Evolutionary conservation across 2,329 filamentous ascomycete genomes (phyloP).

Genomic region (Penicillium sp.): DNA sequence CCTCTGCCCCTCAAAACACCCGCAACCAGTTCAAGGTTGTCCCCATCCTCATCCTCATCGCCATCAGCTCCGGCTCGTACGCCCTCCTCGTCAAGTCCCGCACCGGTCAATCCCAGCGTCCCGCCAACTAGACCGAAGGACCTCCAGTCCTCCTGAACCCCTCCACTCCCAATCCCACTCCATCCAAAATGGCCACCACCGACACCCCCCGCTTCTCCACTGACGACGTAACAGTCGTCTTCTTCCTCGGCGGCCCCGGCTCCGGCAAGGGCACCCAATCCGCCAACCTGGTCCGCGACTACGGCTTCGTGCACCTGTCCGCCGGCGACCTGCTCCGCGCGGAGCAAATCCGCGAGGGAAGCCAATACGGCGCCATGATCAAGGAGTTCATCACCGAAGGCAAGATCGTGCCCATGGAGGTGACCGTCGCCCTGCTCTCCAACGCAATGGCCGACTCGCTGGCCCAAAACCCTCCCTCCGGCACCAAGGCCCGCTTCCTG

Average conservation of each 20-base stretch:
- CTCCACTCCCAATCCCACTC: slow-evolving; percentile 41
- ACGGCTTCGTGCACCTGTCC: slow-evolving; percentile 88
- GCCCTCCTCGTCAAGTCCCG: slow-evolving; percentile 51
- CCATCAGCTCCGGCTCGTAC: slow-evolving; percentile 51
- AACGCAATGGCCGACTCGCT: slow-evolving; percentile 82
- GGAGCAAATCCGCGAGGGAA: slow-evolving; percentile 83
- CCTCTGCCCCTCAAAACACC: slow-evolving; percentile 27
- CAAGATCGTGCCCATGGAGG: slow-evolving; percentile 97
- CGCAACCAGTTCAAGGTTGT: slow-evolving; percentile 43
- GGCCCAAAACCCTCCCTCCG: slow-evolving; percentile 40
- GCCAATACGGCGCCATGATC: slow-evolving; percentile 90
- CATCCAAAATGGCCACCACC: slow-evolving; percentile 35
- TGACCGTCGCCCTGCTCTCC: slow-evolving; percentile 88
- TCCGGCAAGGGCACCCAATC: slow-evolving; percentile 97
- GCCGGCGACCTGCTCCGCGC: slow-evolving; percentile 91
- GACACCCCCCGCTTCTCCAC: slow-evolving; percentile 70
- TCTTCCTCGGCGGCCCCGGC: slow-evolving; percentile 92
- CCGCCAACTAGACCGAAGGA: slow-evolving; percentile 9
- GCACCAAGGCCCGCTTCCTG: slow-evolving; percentile 66
- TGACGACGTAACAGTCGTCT: slow-evolving; percentile 84
- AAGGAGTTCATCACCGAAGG: slow-evolving; percentile 90
- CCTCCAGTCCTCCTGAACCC: slow-evolving; percentile 36
- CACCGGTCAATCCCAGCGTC: slow-evolving; percentile 25
- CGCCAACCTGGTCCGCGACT: slow-evolving; percentile 78
- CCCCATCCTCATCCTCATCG: slow-evolving; percentile 46